phyloP scores from a whole-genome alignment of 345 rosid species.

The sweet orange (Citrus sinensis) region DNA sequence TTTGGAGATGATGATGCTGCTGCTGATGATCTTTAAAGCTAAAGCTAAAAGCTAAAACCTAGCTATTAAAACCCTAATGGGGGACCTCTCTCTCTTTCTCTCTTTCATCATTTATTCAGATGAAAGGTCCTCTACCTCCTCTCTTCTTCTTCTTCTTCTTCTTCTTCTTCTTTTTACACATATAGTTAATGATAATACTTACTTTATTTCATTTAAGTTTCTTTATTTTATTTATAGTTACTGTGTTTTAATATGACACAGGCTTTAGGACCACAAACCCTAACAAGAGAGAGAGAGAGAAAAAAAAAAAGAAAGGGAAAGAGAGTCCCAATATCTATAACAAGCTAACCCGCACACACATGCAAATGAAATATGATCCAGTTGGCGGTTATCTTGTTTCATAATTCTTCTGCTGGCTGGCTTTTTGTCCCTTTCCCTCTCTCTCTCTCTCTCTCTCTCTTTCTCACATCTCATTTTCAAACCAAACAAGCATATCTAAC shows the following conservation, averaged over 20 bases:
- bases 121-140: constrained; percentile 18
- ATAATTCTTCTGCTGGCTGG: constrained; percentile 11
- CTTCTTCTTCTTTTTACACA: background rate
- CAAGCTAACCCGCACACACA: constrained; percentile 7
- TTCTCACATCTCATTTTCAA: background rate
- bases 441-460: background rate
- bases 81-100: constrained; percentile 35
- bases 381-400: constrained; percentile 27
- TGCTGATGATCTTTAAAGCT: constrained; percentile 9
- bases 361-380: constrained; percentile 3
- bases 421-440: constrained; percentile 18
- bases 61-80: constrained; percentile 21
- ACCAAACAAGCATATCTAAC: background rate
- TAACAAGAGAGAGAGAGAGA: background rate
- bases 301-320: background rate
- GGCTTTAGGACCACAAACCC: constrained; percentile 29
- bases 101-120: constrained; percentile 37
- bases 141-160: background rate
- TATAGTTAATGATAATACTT: no score
- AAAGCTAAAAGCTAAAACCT: constrained; percentile 25
- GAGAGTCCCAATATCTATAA: background rate
- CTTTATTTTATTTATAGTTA: background rate
- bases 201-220: background rate
- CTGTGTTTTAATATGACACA: background rate
- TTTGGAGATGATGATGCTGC: background rate